Evolutionary conservation across 805 yeast species (phyloP), one percentile per base, ranked within the genome.

Genomic region (Diddensiella caesifluorescens): DNA sequence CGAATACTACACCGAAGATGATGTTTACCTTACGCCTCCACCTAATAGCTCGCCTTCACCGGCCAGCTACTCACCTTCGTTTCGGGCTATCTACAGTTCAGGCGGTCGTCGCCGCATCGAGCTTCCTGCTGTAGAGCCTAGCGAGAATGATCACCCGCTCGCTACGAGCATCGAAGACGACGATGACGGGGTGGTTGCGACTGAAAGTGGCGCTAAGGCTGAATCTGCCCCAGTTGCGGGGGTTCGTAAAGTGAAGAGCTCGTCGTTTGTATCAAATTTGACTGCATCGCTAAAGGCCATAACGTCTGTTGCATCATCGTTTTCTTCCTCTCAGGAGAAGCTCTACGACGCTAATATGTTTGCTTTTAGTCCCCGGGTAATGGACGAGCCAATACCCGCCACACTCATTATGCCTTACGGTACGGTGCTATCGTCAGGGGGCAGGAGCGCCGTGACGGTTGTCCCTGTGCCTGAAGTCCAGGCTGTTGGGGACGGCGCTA

Each of bases 241-340:
- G 33, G 38, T 23, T 21, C 31, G 26, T 27, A 40, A 29, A 10
- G 22, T 35, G 4, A 33, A 30, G 10, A 25, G 22, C 23, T 40
- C 39, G 29, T 46, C 54, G 9, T 35, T 54, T 27, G 55, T 52
- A n/a, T 51, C 59, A 5, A 53, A 47, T 36, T 29, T 54, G 35
- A 49, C 54, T 7, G 40, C 47, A 9, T 49, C 55, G 10, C 32
- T 54, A 35, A 50, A 50, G 44, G 52, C 53, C 19, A 20, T 52
- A 15, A 22, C 45, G 15, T 27, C 41, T 16, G 48, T 51, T 20
- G 57, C 59, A 7, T 27, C 45, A 15, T 44, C 55, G 27, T 43
- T 54, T 26, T 41, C 54, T 7, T 35, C 37, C n/a, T 39, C 55
- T 5, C 57, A 52, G 41, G 49, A 52, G 38, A 39, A 42, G 35